Percentiles rank a stretch among this genome's conserved stretches.
phyloP scores from a whole-genome alignment of 2,329 filamentous ascomycete genomes.

The Hypocrella siamensis region DNA sequence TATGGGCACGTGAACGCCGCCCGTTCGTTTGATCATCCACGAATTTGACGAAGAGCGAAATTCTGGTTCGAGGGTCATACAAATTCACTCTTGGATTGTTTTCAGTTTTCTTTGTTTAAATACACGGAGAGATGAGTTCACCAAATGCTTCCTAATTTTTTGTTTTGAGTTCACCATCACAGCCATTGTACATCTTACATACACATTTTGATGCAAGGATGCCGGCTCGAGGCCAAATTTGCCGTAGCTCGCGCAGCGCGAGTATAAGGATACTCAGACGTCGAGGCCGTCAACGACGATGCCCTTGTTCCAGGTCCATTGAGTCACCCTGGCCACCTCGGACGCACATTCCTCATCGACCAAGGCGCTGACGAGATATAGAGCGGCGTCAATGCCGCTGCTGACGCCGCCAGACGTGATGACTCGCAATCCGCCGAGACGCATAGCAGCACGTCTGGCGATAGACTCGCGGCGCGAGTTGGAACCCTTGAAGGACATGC shows the following conservation, averaged over 20 bases:
- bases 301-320: conserved; percentile 78
- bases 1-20: too few relatives aligned
- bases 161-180: too few relatives aligned
- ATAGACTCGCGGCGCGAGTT: conserved; percentile 66
- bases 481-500: conserved; percentile 64
- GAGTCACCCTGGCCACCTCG: conserved; percentile 59
- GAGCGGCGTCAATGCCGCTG: conserved; percentile 65
- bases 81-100: too few relatives aligned
- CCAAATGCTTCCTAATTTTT: too few relatives aligned
- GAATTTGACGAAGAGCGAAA: too few relatives aligned
- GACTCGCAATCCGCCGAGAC: conserved; percentile 53
- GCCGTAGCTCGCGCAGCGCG: conserved; percentile 7
- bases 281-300: conserved; percentile 73
- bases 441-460: conserved; percentile 60
- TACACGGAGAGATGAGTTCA: too few relatives aligned
- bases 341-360: conserved; percentile 62
- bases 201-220: too few relatives aligned
- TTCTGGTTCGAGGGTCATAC: too few relatives aligned
- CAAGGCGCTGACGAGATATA: conserved; percentile 75
- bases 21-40: too few relatives aligned
- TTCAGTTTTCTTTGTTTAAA: too few relatives aligned
- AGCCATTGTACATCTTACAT: too few relatives aligned
- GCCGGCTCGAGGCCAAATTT: too few relatives aligned
- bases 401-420: conserved; percentile 68
- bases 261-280: conserved; percentile 37